Evolutionary conservation across 257 asterid species (phyloP), one percentile per base, ranked within the genome.

Genomic region (Solanum pinnatisectum): DNA sequence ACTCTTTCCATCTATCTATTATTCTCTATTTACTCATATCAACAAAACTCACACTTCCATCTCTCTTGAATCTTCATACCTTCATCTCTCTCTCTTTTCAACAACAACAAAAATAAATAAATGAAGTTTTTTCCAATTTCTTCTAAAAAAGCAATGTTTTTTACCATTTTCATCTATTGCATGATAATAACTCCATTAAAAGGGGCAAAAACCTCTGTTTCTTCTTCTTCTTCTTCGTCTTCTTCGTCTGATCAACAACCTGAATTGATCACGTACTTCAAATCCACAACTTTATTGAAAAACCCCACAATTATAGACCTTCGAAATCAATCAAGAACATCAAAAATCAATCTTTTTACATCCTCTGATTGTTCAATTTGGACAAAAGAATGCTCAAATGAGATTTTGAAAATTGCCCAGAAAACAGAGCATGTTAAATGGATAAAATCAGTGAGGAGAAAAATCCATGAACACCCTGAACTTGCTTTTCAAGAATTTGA

Each of bases 391-490:
- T 92, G 97, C 86, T 92, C 95, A 16, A 91, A 92, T 2, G 95
- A 92, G 25, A 87, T 96, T 25, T 15, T 94, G 90, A 86, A 30
- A 76, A 70, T 94, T 49, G 94, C 98, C 7, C 87, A 84, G 76
- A 78, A 70, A 67, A 86, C 88, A 6, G 96, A 92, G 14, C 89
- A 88, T 87, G 90, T 85, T 20, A 79, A 90, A 20, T 94, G 99
- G 99, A 91, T 97, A 3, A 94, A 91, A 84, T 91, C 96, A 20
- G 44, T 95, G 23, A 88, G 98, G 90, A 89, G 98, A 84, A 89
- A 83, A 44, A 95, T 95, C 79, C 99, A 97, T 84, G 93, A 91
- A 92, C 91, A 95, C 85, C 99, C 99, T 40, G 99, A 97, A 52
- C 90, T 95, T 71, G 99, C 98, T 65, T 97, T 94, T 82, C 94